Evolutionary conservation across 2,329 filamentous ascomycete genomes (phyloP).

Genomic region (Fusarium kyushuense): DNA sequence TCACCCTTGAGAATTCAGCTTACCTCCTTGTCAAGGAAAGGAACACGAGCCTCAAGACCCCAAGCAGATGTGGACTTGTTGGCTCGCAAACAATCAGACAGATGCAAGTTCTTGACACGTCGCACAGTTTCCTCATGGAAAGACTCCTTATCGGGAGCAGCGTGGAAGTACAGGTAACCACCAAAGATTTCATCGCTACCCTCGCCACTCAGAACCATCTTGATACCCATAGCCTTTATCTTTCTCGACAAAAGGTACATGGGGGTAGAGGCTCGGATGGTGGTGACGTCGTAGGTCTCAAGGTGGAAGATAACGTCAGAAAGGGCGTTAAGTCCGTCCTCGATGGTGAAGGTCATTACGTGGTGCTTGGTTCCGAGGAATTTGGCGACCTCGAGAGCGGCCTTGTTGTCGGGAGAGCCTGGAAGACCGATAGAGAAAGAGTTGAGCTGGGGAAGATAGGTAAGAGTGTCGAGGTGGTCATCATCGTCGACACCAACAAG

Average conservation of each 20-base stretch:
- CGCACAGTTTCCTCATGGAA: slow-evolving; percentile 96
- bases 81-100: slow-evolving; percentile 95
- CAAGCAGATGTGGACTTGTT: slow-evolving; percentile 99
- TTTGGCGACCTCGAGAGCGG: slow-evolving; percentile 91
- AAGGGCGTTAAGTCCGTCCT: slow-evolving; percentile 95
- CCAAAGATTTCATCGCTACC: slow-evolving; percentile 98
- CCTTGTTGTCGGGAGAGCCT: slow-evolving; percentile 90
- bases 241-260: slow-evolving; percentile 99
- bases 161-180: slow-evolving; percentile 98
- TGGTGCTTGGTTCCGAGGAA: slow-evolving; percentile 99
- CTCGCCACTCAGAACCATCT: slow-evolving; percentile 98
- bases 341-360: slow-evolving; percentile 97
- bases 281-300: slow-evolving; percentile 98
- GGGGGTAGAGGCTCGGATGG: slow-evolving; percentile 96
- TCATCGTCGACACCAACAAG: slow-evolving; percentile 96
- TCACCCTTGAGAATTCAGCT: slow-evolving; percentile 15
- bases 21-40: slow-evolving; percentile 94
- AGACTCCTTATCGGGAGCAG: slow-evolving; percentile 87
- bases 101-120: slow-evolving; percentile 94
- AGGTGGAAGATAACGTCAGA: slow-evolving; percentile 98
- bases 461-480: slow-evolving; percentile 88
- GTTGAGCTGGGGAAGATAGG: slow-evolving; percentile 94
- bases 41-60: slow-evolving; percentile 97
- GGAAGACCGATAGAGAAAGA: slow-evolving; percentile 98
- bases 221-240: slow-evolving; percentile 99